phyloP scores from a whole-genome alignment of 2,329 filamentous ascomycete species.

The Exophiala sp. region DNA sequence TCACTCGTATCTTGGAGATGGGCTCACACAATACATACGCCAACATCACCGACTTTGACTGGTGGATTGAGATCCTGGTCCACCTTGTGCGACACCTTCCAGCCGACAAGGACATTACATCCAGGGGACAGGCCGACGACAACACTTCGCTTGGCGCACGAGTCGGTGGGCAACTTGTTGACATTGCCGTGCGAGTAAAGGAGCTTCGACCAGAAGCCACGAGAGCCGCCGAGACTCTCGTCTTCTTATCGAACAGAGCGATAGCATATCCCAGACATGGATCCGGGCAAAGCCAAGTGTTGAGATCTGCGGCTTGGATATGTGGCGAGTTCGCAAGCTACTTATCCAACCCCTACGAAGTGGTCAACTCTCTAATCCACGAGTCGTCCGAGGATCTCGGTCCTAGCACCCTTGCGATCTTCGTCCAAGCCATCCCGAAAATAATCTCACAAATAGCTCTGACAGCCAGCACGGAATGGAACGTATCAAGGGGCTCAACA shows the following conservation, averaged over 20 bases:
- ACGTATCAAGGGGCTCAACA: slow-evolving; percentile 63
- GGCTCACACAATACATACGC: slow-evolving; percentile 84
- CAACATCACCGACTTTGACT: slow-evolving; percentile 85
- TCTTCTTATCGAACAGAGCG: slow-evolving; percentile 55
- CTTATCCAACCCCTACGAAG: slow-evolving; percentile 63
- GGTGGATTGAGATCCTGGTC: slow-evolving; percentile 88
- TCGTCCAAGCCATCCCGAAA: slow-evolving; percentile 79
- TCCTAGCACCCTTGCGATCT: slow-evolving; percentile 66
- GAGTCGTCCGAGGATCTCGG: slow-evolving; percentile 52
- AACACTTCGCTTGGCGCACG: slow-evolving; percentile 31
- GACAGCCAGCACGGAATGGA: slow-evolving; percentile 62
- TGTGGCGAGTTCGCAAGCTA: slow-evolving; percentile 80
- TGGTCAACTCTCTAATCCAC: slow-evolving; percentile 69
- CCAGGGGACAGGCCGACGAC: slow-evolving; percentile 26
- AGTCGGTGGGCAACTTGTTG: slow-evolving; percentile 81
- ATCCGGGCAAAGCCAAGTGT: slow-evolving; percentile 53
- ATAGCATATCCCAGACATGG: slow-evolving; percentile 51
- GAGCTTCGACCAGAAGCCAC: slow-evolving; percentile 75
- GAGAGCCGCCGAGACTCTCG: slow-evolving; percentile 68
- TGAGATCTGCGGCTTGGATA: slow-evolving; percentile 76
- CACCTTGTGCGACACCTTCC: slow-evolving; percentile 53
- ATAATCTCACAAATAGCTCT: slow-evolving; percentile 69
- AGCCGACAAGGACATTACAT: slow-evolving; percentile 6
- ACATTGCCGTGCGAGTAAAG: slow-evolving; percentile 84
- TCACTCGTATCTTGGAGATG: slow-evolving; percentile 77